Conservation (phyloP, 2,329 filamentous ascomycete genomes). For the Fusarium keratoplasticum region DNA sequence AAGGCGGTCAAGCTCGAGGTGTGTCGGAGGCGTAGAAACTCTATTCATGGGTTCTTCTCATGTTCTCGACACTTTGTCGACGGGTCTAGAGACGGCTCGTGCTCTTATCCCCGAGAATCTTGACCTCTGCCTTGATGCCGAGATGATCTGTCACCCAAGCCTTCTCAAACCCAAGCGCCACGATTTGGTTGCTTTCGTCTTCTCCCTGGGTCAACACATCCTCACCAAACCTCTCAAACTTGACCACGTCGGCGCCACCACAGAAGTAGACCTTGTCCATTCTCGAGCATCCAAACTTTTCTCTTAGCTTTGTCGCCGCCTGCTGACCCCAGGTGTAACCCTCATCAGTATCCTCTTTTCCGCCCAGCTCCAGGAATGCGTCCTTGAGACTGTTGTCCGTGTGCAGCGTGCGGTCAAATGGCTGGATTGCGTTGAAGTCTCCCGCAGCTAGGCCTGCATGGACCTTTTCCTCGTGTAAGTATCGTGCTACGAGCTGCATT, state of each 20-base stretch:
- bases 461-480: slow-evolving; percentile 54
- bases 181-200: slow-evolving; percentile 45
- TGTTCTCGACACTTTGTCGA: neutral
- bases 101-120: slow-evolving; percentile 3
- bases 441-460: slow-evolving; percentile 61
- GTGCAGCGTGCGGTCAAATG: slow-evolving; percentile 62
- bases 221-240: slow-evolving; percentile 60
- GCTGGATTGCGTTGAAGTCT: slow-evolving; percentile 69
- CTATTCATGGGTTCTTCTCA: neutral
- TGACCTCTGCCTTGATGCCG: slow-evolving; percentile 39
- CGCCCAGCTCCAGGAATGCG: slow-evolving; percentile 63
- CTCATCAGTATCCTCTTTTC: slow-evolving; percentile 60
- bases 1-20: neutral
- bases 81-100: slow-evolving; percentile 9
- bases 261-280: slow-evolving; percentile 66
- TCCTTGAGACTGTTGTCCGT: slow-evolving; percentile 62
- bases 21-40: neutral
- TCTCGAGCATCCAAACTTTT: slow-evolving; percentile 60
- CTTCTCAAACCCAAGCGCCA: slow-evolving; percentile 49
- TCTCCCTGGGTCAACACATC: slow-evolving; percentile 52
- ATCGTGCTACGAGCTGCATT: slow-evolving; percentile 55
- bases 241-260: slow-evolving; percentile 47
- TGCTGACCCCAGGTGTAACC: slow-evolving; percentile 71
- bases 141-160: slow-evolving; percentile 65
- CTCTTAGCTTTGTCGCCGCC: slow-evolving; percentile 52